These are phyloP conservation scores for Salvia sclarea DNA, from an alignment of 305 asterid genomes.

Conservation along the genomic window DNA sequence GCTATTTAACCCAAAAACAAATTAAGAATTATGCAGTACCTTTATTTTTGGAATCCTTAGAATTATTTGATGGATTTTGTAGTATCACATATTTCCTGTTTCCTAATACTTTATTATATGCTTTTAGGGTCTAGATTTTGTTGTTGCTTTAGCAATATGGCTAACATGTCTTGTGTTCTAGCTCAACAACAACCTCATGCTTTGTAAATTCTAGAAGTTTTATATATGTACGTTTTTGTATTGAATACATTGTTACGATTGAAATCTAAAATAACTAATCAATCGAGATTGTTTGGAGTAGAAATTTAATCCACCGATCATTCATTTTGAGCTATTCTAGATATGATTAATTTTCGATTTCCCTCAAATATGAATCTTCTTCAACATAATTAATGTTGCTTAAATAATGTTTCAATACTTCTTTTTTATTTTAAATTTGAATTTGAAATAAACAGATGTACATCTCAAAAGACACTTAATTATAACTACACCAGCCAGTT, in stretches of 20 bases:
- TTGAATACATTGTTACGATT: neutral
- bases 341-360: no score
- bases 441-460: no score
- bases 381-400: neutral
- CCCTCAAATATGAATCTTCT: neutral
- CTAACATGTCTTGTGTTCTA: neutral
- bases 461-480: no score
- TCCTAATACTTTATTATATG: neutral
- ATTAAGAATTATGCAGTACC: constrained; percentile 29
- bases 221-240: neutral
- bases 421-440: no score
- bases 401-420: neutral
- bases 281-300: no score
- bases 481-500: no score
- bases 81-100: constrained; percentile 21
- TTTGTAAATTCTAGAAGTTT: neutral
- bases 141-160: neutral
- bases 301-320: neutral
- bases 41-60: constrained; percentile 29
- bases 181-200: neutral
- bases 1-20: no score
- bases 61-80: constrained; percentile 3
- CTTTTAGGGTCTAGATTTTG: neutral
- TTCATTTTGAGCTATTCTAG: neutral
- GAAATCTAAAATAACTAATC: neutral